Evolutionary conservation across 129 eudicot species (phyloP), one percentile per base, ranked within the genome.

Genomic region (Flaveria ramosissima): DNA sequence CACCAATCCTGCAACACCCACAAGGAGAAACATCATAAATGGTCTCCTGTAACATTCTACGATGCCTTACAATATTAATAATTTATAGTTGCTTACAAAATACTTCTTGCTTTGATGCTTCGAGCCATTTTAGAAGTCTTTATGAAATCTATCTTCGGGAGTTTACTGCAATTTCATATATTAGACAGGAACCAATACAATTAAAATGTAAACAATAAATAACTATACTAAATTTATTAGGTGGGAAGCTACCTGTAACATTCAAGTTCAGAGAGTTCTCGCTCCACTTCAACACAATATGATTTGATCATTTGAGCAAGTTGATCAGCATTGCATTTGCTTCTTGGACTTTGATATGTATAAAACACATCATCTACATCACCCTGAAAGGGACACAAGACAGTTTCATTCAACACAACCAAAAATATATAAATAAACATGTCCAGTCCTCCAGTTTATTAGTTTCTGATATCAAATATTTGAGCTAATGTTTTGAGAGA

Each of bases 1-100:
- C 81, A 47, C 67, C 74, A 69, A 77, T 53, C 81, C 81, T 67
- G 56, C 81, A 77, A 77, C 16, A 50, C 20, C 78, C 70, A 45
- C 32, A 8, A 70, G 75, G 17, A 48, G 11, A 59, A 59, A 59
- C 16, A 10, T 59, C 3, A 12, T 59, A 59, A 21, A 59, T 59
- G 36, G 41, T 23, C 65, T 23, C n/a, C 7, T 21, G 65, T 30
- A 59, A 23, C 65, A 21, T 9, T 9, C 2, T 59, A 59, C 15
- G 3, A 59, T 21, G 24, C 2, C 12, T n/a, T 1, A 15, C 2
- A 17, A 55, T 1, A 1, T 6, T 55, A 17, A 55, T 7, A 8
- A 55, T 55, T 19, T 17, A 20, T 66, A 52, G 74, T 41, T 41
- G 56, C 71, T 52, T 77, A 77, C 80, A 43, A 52, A 67, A 77